Conservation (phyloP, 2,329 filamentous ascomycete species). For the Didymella keratinophila region DNA sequence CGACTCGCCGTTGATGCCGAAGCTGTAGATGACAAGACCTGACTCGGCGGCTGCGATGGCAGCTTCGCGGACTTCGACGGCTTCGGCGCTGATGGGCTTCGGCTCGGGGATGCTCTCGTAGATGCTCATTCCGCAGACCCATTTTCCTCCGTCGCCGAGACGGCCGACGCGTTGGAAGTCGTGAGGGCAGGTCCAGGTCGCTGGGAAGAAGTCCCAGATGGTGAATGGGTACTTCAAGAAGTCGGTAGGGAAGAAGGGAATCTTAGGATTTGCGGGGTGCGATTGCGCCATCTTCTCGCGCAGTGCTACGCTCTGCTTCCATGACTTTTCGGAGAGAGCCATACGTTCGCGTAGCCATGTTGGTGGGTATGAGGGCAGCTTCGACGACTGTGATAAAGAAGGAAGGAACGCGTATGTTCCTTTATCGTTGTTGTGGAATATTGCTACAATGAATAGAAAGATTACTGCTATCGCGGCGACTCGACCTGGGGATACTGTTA, state of each 20-base stretch:
- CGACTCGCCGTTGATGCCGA: conserved; percentile 47
- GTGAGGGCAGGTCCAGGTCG: conserved; percentile 46
- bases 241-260: conserved; percentile 43
- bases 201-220: conserved; percentile 46
- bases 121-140: conserved; percentile 47
- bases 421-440: conserved; percentile 38
- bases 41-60: conserved; percentile 27
- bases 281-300: conserved; percentile 38
- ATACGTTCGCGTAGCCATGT: conserved; percentile 42
- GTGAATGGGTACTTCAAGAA: conserved; percentile 45
- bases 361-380: conserved; percentile 28
- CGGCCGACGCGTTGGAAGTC: conserved; percentile 45
- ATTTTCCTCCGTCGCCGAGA: conserved; percentile 46
- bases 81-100: conserved; percentile 20
- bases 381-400: conserved; percentile 25
- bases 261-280: conserved; percentile 40
- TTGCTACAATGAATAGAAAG: conserved; percentile 34
- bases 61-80: conserved; percentile 23
- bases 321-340: conserved; percentile 41
- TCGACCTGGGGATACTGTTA: conserved; percentile 31
- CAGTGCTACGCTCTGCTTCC: conserved; percentile 39
- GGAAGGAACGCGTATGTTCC: conserved; percentile 38
- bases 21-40: conserved; percentile 44
- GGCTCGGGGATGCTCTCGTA: conserved; percentile 39
- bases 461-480: conserved; percentile 33